Evolutionary conservation across 148 eudicot genomes (phyloP).

Genomic region (Nyssa sinensis): DNA sequence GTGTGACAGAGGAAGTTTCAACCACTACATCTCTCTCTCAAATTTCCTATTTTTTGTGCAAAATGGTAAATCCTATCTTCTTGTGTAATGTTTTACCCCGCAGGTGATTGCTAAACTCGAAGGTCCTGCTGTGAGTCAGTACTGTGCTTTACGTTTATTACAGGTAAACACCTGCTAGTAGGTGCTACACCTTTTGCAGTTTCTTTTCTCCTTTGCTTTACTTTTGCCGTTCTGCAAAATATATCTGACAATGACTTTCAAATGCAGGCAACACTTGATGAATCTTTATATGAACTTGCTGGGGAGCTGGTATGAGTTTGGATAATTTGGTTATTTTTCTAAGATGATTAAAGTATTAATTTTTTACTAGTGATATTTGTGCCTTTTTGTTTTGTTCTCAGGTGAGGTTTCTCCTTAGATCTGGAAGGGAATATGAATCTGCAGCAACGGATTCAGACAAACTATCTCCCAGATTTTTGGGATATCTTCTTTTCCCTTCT

Average conservation of each 20-base stretch:
- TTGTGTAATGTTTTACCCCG: slow-evolving; percentile 9
- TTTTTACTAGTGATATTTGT: background rate
- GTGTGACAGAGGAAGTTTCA: background rate
- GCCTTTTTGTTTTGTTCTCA: slow-evolving; percentile 22
- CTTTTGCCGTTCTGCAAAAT: background rate
- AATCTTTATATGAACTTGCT: slow-evolving; percentile 94
- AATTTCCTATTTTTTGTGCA: background rate
- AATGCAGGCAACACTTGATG: slow-evolving; percentile 88
- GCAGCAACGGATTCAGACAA: slow-evolving; percentile 58
- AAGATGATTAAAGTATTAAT: background rate
- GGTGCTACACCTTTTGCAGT: slow-evolving; percentile 6
- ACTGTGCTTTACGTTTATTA: slow-evolving; percentile 90
- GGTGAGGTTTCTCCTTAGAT: slow-evolving; percentile 96
- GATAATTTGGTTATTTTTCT: background rate
- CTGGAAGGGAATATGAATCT: slow-evolving; percentile 90
- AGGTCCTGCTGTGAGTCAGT: slow-evolving; percentile 94
- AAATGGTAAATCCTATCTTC: background rate
- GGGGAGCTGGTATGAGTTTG: slow-evolving; percentile 82
- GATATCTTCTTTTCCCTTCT: slow-evolving; percentile 68
- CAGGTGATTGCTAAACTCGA: slow-evolving; percentile 98
- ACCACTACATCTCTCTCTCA: background rate
- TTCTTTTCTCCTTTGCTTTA: slow-evolving; percentile 6
- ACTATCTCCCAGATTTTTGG: slow-evolving; percentile 75
- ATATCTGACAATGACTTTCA: slow-evolving; percentile 23
- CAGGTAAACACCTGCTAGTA: slow-evolving; percentile 51